A percentile compares a stretch with the other conserved stretches of the same genome.
These are phyloP conservation scores for Candida sojae DNA, from an alignment of 1,139 yeast species.

Conservation along the genomic window DNA sequence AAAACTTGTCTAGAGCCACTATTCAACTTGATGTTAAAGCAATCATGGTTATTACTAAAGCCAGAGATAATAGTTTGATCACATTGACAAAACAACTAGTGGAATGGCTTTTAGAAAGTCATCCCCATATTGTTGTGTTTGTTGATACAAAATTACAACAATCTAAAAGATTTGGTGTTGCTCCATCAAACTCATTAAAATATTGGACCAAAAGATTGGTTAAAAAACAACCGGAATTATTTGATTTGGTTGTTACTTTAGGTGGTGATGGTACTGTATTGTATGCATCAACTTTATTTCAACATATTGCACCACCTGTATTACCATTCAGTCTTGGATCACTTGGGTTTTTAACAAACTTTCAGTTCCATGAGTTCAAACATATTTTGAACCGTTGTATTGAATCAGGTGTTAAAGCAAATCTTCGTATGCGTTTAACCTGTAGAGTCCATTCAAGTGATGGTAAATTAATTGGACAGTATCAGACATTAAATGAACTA, in stretches of 20 bases:
- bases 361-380: slow-evolving; percentile 69
- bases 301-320: slow-evolving; percentile 84
- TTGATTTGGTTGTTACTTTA: slow-evolving; percentile 75
- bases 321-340: slow-evolving; percentile 80
- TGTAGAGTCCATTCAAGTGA: slow-evolving; percentile 63
- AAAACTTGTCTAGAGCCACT: slow-evolving; percentile 71
- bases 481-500: slow-evolving; percentile 80
- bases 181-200: slow-evolving; percentile 45
- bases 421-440: slow-evolving; percentile 78
- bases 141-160: slow-evolving; percentile 66
- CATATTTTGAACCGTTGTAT: slow-evolving; percentile 56
- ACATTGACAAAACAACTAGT: slow-evolving; percentile 76
- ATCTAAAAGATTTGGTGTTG: slow-evolving; percentile 64
- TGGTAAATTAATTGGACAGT: slow-evolving; percentile 65
- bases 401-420: slow-evolving; percentile 72
- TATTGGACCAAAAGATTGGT: slow-evolving; percentile 72
- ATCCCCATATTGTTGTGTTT: slow-evolving; percentile 57
- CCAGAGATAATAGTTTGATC: slow-evolving; percentile 75
- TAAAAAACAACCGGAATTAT: slow-evolving; percentile 54
- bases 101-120: slow-evolving; percentile 63
- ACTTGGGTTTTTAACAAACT: slow-evolving; percentile 79
- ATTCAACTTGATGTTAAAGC: slow-evolving; percentile 69
- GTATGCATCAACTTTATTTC: slow-evolving; percentile 77
- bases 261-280: slow-evolving; percentile 94
- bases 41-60: slow-evolving; percentile 81